Conservation (phyloP, 2,329 filamentous ascomycete species). For the Botryotinia calthae region DNA sequence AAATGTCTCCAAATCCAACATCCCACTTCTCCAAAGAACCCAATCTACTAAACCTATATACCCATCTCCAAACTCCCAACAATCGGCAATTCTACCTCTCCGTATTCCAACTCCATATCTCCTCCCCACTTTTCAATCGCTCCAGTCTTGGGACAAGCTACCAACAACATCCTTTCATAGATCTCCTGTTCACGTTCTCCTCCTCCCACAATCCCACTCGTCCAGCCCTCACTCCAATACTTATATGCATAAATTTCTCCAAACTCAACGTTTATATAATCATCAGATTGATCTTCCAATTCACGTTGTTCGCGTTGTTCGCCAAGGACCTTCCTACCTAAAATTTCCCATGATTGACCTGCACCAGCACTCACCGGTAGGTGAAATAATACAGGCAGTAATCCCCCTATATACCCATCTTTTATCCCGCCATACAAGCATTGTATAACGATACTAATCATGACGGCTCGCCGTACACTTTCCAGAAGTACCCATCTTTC, state of each 20-base stretch:
- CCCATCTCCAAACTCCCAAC: background rate
- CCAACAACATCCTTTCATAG: slow-evolving; percentile 20
- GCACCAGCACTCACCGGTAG: slow-evolving; percentile 22
- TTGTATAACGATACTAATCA: slow-evolving; percentile 28
- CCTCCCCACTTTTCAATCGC: background rate
- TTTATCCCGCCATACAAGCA: slow-evolving; percentile 23
- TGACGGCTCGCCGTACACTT: slow-evolving; percentile 36
- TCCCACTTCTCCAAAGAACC: background rate
- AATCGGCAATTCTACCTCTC: background rate
- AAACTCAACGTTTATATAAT: background rate
- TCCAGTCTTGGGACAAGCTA: background rate
- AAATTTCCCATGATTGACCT: slow-evolving; percentile 5
- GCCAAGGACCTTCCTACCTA: background rate
- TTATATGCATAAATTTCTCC: background rate
- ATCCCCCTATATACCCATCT: slow-evolving; percentile 23
- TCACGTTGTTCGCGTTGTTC: background rate
- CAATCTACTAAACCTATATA: background rate
- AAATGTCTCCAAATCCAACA: background rate
- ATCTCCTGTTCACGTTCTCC: background rate
- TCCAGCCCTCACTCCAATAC: background rate
- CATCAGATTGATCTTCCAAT: background rate
- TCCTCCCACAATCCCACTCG: slow-evolving; percentile 3
- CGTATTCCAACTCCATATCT: background rate
- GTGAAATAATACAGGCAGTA: slow-evolving; percentile 20
- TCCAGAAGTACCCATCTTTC: slow-evolving; percentile 39